Conservation (phyloP, 169 alveolate species). For the Perkinsus olseni region DNA sequence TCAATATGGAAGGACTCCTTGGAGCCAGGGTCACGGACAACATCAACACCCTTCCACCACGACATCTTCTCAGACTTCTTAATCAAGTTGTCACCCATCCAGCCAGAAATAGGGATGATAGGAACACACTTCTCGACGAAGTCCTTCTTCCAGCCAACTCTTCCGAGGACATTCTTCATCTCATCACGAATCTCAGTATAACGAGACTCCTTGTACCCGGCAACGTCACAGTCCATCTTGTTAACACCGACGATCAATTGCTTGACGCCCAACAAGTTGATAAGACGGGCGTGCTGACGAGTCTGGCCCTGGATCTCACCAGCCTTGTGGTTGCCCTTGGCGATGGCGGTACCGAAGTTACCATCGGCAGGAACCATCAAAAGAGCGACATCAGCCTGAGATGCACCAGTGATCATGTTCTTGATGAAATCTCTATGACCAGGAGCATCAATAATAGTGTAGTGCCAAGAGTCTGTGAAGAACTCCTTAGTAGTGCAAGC, state of each 20-base stretch:
- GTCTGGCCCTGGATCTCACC: constrained; percentile 67
- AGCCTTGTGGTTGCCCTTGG: background rate
- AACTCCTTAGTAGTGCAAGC: constrained; percentile 93
- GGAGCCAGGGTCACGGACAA: background rate
- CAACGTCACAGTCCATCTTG: constrained; percentile 85
- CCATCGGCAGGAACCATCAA: constrained; percentile 93
- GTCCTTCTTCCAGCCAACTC: constrained; percentile 92
- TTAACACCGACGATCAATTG: constrained; percentile 94
- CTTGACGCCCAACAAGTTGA: constrained; percentile 93
- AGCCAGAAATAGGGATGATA: constrained; percentile 96
- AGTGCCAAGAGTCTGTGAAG: constrained; percentile 89
- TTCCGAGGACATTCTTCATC: constrained; percentile 31
- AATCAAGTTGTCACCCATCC: constrained; percentile 94
- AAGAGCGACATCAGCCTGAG: constrained; percentile 92
- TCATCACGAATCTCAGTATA: constrained; percentile 83
- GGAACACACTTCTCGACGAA: constrained; percentile 69
- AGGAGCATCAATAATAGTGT: constrained; percentile 94
- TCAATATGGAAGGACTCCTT: constrained; percentile 18
- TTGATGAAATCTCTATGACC: constrained; percentile 95
- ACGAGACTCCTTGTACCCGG: constrained; percentile 82
- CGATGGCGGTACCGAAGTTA: background rate
- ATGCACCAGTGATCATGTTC: constrained; percentile 94
- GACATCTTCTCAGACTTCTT: constrained; percentile 88
- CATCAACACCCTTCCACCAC: constrained; percentile 88
- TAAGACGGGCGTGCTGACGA: constrained; percentile 79